A percentile compares a stretch with the other conserved stretches of the same genome.
Evolutionary conservation across 148 eudicot genomes (phyloP).

Genomic region (Salicornia ramosissima): DNA sequence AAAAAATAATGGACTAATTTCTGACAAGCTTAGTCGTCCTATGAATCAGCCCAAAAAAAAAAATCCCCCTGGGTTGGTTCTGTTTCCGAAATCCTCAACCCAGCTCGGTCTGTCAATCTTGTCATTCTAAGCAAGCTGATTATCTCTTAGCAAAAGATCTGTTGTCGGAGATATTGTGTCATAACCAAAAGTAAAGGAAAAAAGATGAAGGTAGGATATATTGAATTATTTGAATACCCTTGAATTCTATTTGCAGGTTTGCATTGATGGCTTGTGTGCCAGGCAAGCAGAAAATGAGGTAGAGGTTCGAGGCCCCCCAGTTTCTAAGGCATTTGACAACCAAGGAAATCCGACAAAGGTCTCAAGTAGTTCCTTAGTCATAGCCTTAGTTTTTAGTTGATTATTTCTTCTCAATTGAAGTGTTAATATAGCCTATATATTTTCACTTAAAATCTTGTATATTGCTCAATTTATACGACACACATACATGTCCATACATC

Average conservation of each 20-base stretch:
- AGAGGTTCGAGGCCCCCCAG: constrained; percentile 97
- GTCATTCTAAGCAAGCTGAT: neutral
- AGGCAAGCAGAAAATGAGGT: constrained; percentile 67
- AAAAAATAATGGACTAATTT: too few species aligned
- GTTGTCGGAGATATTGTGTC: neutral
- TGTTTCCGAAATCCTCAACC: neutral
- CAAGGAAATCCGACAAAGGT: constrained; percentile 96
- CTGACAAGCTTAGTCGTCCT: too few species aligned
- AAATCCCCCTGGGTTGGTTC: constrained; percentile 72
- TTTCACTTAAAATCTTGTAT: neutral
- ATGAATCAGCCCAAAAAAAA: too few species aligned
- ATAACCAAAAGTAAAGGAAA: neutral
- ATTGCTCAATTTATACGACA: neutral
- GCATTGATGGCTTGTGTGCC: constrained; percentile 55
- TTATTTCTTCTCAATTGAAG: neutral
- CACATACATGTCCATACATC: too few species aligned
- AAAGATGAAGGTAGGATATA: neutral
- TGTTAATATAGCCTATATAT: neutral
- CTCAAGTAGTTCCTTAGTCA: constrained; percentile 15
- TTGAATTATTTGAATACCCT: constrained; percentile 9
- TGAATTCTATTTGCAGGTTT: constrained; percentile 45
- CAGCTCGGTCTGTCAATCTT: neutral
- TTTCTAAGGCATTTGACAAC: constrained; percentile 83
- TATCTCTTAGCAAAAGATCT: neutral
- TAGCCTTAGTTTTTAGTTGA: neutral